These are phyloP conservation scores for Gentiana straminea DNA, from an alignment of 257 asterid genomes.

Conservation along the genomic window DNA sequence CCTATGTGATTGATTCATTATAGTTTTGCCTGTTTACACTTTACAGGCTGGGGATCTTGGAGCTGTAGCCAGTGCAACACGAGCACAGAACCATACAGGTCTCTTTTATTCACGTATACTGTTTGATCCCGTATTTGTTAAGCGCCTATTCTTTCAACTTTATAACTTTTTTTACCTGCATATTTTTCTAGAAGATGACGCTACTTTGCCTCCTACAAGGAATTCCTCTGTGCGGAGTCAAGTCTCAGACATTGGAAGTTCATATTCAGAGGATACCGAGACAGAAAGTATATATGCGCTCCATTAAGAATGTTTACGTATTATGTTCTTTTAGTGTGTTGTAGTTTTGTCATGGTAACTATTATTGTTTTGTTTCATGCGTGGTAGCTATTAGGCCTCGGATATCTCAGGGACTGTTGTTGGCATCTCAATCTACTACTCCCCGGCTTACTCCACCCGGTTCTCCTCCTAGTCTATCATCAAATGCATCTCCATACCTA, in stretches of 20 bases:
- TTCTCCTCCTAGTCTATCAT: conserved; percentile 80
- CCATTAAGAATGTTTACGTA: too few relatives aligned
- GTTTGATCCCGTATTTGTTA: neutral
- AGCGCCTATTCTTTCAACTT: neutral
- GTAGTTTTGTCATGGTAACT: too few relatives aligned
- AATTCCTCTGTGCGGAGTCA: conserved; percentile 41
- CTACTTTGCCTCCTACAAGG: conserved; percentile 26
- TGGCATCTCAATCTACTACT: conserved; percentile 76
- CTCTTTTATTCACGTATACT: conserved; percentile 6
- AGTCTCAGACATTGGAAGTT: conserved; percentile 40
- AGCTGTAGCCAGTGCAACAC: conserved; percentile 14
- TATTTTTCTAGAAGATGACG: conserved; percentile 42
- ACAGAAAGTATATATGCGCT: conserved; percentile 33
- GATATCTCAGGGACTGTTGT: conserved; percentile 42
- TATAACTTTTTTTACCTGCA: conserved; percentile 13
- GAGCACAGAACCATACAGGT: conserved; percentile 34
- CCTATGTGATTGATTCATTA: too few relatives aligned
- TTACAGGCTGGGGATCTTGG: conserved; percentile 38
- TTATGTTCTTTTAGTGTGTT: too few relatives aligned
- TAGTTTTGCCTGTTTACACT: neutral
- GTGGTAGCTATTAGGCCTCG: conserved; percentile 47
- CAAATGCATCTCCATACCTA: conserved; percentile 70
- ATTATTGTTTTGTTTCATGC: conserved; percentile 2
- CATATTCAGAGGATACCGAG: conserved; percentile 39
- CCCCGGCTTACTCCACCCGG: conserved; percentile 81